Base-by-base conservation (phyloP, 2,329 filamentous ascomycete genomes). In the Trichoderma hamatum region DNA sequence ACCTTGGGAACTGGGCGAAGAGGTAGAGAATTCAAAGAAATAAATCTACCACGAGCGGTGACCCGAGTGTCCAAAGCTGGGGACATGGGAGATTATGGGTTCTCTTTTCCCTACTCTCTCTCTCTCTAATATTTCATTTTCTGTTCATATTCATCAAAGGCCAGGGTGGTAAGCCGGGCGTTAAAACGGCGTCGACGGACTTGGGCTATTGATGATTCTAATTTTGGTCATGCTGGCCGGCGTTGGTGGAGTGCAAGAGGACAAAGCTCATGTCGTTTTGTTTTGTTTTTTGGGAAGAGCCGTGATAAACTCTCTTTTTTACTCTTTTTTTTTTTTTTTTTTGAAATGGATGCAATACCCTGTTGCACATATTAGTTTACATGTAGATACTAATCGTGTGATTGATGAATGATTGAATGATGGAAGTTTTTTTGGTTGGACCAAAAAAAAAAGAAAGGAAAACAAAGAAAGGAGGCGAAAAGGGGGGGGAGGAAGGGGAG, bases 1-100 rank as follows among this genome's bases (percentile, higher is more conserved):
- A 70, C 86, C 87, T 2, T 80, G 80, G 69, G 84, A 85, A 72
- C 76, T 89, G 30, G 85, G 85, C 1, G 83, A 84, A 58, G 86
- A 88, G 72, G 81, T 88, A 26, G 84, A 86, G 28, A 72, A 72
- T 63, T 58, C 76, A 11, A 78, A 72, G 67, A 77, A 76, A 70
- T 78, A 72, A 75, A 56, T 58, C 28, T 60, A 59, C 39, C 54
- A 10, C 63, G 21, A 5, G 16, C 63, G 21, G 9, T n/a, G 16
- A 59, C 6, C 14, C 14, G 1, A 19, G 43, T 21, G 26, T 32
- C 54, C n/a, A 46, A 34, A 19, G 9, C 52, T 32, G 13, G 5
- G 13, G n/a, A 26, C 26, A 28, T 3, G 14, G 28, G 14, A 43
- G 32, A 59, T 13, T 3, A 28, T 55, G 70, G 66, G 73, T 71